A percentile compares a stretch with the other conserved stretches of the same genome.
These are phyloP conservation scores for Pyrrhoderma lamaoense DNA, from an alignment of 1,284 basidiomycete species.

Conservation along the genomic window DNA sequence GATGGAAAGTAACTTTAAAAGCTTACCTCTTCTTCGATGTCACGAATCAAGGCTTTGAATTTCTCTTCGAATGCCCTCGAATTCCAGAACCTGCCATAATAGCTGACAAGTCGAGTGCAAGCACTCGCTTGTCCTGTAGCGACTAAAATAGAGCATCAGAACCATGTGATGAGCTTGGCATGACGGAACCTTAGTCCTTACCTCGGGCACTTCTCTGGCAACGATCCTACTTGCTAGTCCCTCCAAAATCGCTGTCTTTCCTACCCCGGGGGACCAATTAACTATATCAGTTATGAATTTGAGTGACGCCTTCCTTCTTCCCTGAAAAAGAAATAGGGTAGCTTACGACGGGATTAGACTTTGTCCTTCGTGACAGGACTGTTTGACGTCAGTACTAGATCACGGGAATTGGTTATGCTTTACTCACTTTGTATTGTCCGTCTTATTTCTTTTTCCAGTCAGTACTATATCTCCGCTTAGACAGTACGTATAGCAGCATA, in stretches of 20 bases:
- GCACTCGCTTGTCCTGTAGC: slow-evolving; percentile 73
- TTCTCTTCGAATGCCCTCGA: slow-evolving; percentile 91
- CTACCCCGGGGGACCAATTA: slow-evolving; percentile 81
- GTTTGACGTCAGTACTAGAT: not conserved
- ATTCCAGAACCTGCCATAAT: slow-evolving; percentile 85
- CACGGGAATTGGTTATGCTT: slow-evolving; percentile 16
- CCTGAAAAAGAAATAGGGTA: not conserved
- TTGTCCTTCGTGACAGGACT: slow-evolving; percentile 77
- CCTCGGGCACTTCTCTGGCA: slow-evolving; percentile 87
- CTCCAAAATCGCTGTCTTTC: slow-evolving; percentile 91
- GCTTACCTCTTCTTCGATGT: slow-evolving; percentile 77
- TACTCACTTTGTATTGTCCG: slow-evolving; percentile 79
- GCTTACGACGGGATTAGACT: slow-evolving; percentile 80
- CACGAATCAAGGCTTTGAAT: slow-evolving; percentile 79
- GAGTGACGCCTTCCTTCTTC: not conserved
- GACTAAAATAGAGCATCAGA: slow-evolving; percentile 39
- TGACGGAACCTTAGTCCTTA: slow-evolving; percentile 30
- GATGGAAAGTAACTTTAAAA: not conserved
- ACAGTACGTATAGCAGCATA: slow-evolving; percentile 22
- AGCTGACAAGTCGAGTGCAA: slow-evolving; percentile 75
- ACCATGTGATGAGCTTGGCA: not conserved
- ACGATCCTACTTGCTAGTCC: slow-evolving; percentile 86
- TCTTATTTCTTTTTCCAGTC: slow-evolving; percentile 59
- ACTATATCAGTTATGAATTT: slow-evolving; percentile 30
- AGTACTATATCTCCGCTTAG: not conserved